Conservation (phyloP, 2,329 filamentous ascomycete species). For the Fusarium begoniae region DNA sequence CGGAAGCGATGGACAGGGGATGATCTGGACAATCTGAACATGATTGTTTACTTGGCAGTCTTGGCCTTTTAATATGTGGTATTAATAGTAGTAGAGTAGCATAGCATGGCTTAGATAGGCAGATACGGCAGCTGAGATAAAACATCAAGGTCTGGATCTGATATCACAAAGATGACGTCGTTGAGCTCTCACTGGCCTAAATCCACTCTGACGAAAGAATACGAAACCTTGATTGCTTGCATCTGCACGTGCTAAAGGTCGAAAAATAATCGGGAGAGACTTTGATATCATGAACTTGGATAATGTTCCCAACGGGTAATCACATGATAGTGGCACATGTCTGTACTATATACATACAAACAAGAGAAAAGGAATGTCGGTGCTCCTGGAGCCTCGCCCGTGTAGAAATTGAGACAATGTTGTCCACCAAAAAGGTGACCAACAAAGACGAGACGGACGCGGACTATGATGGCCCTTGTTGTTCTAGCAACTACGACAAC, state of each 20-base stretch:
- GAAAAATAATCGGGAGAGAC: neutral
- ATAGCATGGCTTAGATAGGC: neutral
- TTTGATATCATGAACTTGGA: neutral
- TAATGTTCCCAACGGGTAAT: neutral
- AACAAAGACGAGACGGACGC: conserved; percentile 50
- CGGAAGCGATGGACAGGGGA: neutral
- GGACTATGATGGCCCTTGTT: conserved; percentile 64
- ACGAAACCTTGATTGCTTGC: conserved; percentile 6
- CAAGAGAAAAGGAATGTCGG: conserved; percentile 50
- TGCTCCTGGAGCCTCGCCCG: conserved; percentile 62
- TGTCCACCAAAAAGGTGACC: conserved; percentile 27
- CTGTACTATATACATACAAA: neutral
- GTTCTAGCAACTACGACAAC: conserved; percentile 53
- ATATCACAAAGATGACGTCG: conserved; percentile 28
- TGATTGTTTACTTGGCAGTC: neutral
- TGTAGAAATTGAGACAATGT: conserved; percentile 45
- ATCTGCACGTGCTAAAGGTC: conserved; percentile 5
- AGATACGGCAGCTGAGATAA: neutral
- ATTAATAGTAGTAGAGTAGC: neutral
- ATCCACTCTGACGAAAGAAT: conserved; percentile 32
- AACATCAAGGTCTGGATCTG: neutral
- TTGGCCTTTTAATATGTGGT: neutral
- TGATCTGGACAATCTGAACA: conserved; percentile 8
- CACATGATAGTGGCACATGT: neutral
- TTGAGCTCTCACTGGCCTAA: conserved; percentile 7